Evolutionary conservation across 129 eudicot genomes (phyloP).

Genomic region (Escallonia herrerae): DNA sequence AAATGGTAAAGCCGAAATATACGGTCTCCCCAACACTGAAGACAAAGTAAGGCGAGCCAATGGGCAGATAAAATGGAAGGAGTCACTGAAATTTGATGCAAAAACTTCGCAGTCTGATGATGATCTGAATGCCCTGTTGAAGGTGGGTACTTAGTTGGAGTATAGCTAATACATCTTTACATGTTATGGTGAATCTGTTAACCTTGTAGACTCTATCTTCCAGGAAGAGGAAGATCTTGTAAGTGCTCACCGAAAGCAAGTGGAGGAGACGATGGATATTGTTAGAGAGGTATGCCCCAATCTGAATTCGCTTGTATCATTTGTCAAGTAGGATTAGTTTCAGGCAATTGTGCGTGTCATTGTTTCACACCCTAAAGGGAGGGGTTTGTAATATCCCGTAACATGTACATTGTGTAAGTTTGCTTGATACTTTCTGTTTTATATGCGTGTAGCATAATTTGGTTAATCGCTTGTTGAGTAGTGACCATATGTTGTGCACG

Average conservation of each 20-base stretch:
- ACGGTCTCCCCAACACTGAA: conserved; percentile 32
- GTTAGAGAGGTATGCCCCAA: conserved; percentile 70
- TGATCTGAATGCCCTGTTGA: conserved; percentile 63
- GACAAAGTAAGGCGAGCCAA: conserved; percentile 53
- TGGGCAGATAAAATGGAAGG: conserved; percentile 68
- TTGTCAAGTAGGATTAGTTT: not conserved
- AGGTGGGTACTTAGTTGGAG: conserved; percentile 32
- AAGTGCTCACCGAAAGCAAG: conserved; percentile 88
- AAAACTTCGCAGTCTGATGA: conserved; percentile 52
- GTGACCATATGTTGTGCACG: not conserved
- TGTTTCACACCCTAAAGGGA: not conserved
- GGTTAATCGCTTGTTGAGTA: not conserved
- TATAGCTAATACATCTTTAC: not conserved
- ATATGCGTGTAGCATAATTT: not conserved
- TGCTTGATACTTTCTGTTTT: not conserved
- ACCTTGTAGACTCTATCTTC: not conserved
- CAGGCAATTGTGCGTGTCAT: not conserved
- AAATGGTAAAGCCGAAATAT: conserved; percentile 42
- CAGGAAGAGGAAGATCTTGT: conserved; percentile 99
- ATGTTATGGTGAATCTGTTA: not conserved
- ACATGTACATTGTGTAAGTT: not conserved
- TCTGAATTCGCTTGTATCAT: not conserved
- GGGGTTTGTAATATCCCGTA: not conserved
- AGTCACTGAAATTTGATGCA: conserved; percentile 51
- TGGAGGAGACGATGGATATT: conserved; percentile 97